Base-by-base conservation (phyloP, 805 yeast genomes). In the Candida ortonii region DNA sequence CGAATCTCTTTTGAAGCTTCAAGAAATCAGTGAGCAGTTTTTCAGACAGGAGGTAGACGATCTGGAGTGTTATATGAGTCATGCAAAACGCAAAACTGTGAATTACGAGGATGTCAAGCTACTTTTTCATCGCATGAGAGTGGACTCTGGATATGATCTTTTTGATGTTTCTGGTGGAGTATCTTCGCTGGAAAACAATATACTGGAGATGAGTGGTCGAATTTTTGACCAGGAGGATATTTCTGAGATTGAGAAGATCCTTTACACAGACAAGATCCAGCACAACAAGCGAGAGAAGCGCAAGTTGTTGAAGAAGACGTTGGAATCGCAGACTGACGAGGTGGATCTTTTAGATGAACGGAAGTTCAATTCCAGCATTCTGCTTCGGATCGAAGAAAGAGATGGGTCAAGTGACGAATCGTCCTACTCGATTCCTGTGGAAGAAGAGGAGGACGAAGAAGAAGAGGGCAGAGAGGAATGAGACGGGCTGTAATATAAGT, bases 11-110 rank as follows among this genome's bases (percentile, higher is more conserved):
- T 25, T 35, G n/a, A 36, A 46, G n/a, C 36, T 68, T 14, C 62
- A 62, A 18, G 45, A 45, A 9, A 53, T 60, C 26, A 60, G 68
- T 2, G 50, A 53, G 15, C 60, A 56, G 25, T 68, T 68, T 29
- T 48, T 68, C 25, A 40, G 46, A 16, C 62, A 60, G 15, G 59
- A 67, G 36, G 36, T 62, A 43, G 38, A 32, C 0, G 70, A 67
- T 38, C 47, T 67, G 29, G 43, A 51, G 14, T 55, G 60, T 3
- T 62, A 58, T 41, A 64, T 67, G 2, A 45, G 38, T 11, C 68
- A 63, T 40, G 52, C 49, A 4, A 48, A 53, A 13, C 43, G 61
- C 9, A 47, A 54, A 16, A 44, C 44, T 6, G 54, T 65, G 10
- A 52, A 47, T 22, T 51, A 52, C 14, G 55, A 53, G 19, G 71